Evolutionary conservation across 2,329 filamentous ascomycete genomes (phyloP).

Genomic region (Cladosporium sp.): DNA sequence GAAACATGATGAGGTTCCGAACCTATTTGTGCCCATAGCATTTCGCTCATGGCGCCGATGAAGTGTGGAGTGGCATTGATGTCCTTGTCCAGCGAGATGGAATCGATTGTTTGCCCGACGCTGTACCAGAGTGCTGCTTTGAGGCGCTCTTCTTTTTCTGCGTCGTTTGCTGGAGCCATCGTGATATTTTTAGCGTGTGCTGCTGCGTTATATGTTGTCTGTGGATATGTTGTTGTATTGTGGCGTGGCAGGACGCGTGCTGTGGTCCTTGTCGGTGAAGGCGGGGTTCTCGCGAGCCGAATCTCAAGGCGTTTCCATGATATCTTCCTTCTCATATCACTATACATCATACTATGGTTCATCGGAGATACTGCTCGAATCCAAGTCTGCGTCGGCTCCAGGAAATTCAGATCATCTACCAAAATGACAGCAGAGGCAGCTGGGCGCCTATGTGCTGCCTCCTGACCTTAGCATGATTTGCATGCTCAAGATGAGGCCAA

Average conservation of each 20-base stretch:
- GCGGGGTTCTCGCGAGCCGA: neutral
- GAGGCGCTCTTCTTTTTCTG: slow-evolving; percentile 59
- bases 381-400: neutral
- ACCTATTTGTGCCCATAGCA: slow-evolving; percentile 88
- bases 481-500: neutral
- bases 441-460: neutral
- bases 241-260: neutral
- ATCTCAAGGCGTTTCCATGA: neutral
- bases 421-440: neutral
- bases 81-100: slow-evolving; percentile 70
- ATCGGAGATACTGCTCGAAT: neutral
- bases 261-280: neutral
- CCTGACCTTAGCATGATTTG: neutral
- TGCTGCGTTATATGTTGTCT: neutral
- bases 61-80: slow-evolving; percentile 71
- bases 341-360: neutral
- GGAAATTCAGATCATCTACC: neutral
- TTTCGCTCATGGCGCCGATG: slow-evolving; percentile 68
- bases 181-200: too few species aligned
- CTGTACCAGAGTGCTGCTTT: slow-evolving; percentile 84
- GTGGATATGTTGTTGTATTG: neutral
- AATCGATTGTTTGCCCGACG: slow-evolving; percentile 84
- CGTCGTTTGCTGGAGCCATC: slow-evolving; percentile 9
- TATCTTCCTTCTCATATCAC: neutral
- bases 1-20: slow-evolving; percentile 23